phyloP scores from a whole-genome alignment of 805 yeast genomes.

The Lachancea mirantina region DNA sequence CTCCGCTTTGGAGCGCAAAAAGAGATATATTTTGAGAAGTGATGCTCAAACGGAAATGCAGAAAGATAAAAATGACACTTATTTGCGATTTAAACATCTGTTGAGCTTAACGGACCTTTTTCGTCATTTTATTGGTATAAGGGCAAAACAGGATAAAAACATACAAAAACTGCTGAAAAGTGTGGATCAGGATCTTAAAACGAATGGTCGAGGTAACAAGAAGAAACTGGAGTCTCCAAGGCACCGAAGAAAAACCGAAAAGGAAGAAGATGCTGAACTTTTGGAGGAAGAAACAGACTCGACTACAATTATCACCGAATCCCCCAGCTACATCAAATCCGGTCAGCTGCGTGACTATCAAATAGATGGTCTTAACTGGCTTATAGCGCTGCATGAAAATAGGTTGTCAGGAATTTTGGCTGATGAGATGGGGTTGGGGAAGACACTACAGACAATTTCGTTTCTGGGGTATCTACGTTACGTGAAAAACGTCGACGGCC shows the following conservation, averaged over 20 bases:
- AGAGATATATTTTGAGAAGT: conserved; percentile 41
- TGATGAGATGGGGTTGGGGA: conserved; percentile 98
- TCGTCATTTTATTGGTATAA: conserved; percentile 77
- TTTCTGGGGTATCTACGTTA: conserved; percentile 85
- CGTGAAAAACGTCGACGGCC: conserved; percentile 73
- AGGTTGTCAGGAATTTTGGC: conserved; percentile 88
- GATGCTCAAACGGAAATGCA: conserved; percentile 55
- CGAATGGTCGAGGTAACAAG: conserved; percentile 27
- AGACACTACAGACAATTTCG: conserved; percentile 89
- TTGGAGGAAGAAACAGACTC: conserved; percentile 47
- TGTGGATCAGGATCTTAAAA: conserved; percentile 44
- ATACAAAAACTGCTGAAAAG: conserved; percentile 55
- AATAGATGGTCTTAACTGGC: conserved; percentile 92
- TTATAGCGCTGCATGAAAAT: conserved; percentile 80
- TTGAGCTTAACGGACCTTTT: conserved; percentile 79
- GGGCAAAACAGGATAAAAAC: conserved; percentile 69
- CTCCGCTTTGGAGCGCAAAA: conserved; percentile 38
- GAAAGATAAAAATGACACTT: conserved; percentile 57
- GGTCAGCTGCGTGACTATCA: conserved; percentile 88
- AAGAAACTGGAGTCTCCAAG: conserved; percentile 20
- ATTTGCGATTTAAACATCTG: conserved; percentile 71
- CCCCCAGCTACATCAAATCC: conserved; percentile 63
- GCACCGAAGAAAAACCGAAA: conserved; percentile 82
- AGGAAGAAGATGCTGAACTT: conserved; percentile 92
- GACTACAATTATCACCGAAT: conserved; percentile 71